Base-by-base conservation (phyloP, 1,139 yeast species). In the Hyphopichia burtonii region DNA sequence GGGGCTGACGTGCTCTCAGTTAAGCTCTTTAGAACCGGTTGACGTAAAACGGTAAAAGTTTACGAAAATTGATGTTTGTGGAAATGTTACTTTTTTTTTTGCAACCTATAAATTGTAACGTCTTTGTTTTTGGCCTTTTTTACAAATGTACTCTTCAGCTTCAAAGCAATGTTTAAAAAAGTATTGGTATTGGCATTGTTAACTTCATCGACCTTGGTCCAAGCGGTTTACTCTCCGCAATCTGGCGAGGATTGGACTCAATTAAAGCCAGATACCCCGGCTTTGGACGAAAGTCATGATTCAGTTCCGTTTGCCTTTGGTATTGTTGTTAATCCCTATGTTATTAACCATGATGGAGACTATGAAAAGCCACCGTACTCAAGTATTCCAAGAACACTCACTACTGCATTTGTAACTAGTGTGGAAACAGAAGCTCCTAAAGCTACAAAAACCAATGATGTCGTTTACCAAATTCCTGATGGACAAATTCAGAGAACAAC, bases 221-320 rank as follows among this genome's bases (percentile, higher is more conserved):
- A 14, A 10, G 45, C 54, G 4, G 33, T 56, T 35, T 67, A 63
- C 40, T 54, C 58, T 40, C 73, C 73, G 2, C 65, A 61, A 37
- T 55, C 57, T 15, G 68, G 66, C 1, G 27, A 19, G 3, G 72
- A 68, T 45, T 68, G 74, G 74, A 59, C 68, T 11, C 34, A 43
- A 7, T 59, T 65, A 41, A 58, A 51, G 43, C 72, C 71, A 2
- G 53, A 53, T 5, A 30, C 42, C n/a, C 45, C 35, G 2, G 40
- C 41, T 1, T 42, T 53, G 17, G 44, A 43, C 11, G 66, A 63
- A 8, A 58, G 63, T 31, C 43, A 49, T 36, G 50, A 49, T 14
- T 50, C 66, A 8, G 54, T 66, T 33, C 69, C 67, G 2, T 68
- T 62, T 41, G 45, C 52, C 7, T 67, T 68, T 51, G 74, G 74